Percentiles rank a stretch among this genome's conserved stretches.
These are phyloP conservation scores for Cryphonectria naterciae DNA, from an alignment of 2,329 filamentous ascomycete genomes.

Conservation along the genomic window DNA sequence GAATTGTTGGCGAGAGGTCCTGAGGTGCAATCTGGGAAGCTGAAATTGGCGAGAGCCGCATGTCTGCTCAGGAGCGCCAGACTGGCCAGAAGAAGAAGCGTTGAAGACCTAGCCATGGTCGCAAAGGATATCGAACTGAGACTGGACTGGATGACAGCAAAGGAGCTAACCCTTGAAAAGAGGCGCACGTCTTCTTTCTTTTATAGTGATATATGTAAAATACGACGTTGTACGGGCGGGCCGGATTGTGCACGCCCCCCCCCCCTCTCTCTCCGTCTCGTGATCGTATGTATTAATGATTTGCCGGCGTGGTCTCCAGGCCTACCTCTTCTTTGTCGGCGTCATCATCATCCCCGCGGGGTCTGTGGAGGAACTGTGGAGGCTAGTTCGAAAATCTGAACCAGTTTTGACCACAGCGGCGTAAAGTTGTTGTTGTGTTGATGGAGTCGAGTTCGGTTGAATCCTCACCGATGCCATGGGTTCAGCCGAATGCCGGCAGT, in stretches of 20 bases:
- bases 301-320: neutral
- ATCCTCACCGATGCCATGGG: slow-evolving; percentile 3
- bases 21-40: slow-evolving; percentile 25
- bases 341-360: neutral
- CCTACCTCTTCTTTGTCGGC: neutral
- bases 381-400: neutral
- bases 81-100: slow-evolving; percentile 7
- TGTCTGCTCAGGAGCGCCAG: neutral
- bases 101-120: neutral
- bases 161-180: neutral
- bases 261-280: too few relatives aligned
- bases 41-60: slow-evolving; percentile 14
- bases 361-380: neutral
- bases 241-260: neutral
- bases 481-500: neutral
- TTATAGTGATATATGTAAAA: neutral
- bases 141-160: neutral
- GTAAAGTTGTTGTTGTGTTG: neutral
- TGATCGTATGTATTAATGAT: neutral
- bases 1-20: slow-evolving; percentile 25
- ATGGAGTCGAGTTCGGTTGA: neutral
- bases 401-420: neutral
- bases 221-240: neutral
- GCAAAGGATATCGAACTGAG: neutral
- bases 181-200: neutral